phyloP scores from a whole-genome alignment of 2,329 filamentous ascomycete species.

The Xylariaceae sp. region DNA sequence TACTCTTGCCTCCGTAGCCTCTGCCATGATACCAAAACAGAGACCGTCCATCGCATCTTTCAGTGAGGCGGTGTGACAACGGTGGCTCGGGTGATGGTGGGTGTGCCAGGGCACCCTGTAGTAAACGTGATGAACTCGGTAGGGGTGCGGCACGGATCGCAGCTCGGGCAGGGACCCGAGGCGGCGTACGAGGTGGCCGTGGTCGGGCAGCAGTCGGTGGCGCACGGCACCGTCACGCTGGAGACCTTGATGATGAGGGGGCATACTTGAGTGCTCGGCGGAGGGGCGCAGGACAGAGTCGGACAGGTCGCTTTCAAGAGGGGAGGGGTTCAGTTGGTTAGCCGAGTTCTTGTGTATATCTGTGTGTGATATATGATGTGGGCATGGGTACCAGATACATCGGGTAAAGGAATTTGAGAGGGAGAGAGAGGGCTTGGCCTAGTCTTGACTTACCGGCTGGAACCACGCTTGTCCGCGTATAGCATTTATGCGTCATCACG shows the following conservation, averaged over 20 bases:
- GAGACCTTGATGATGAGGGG: slow-evolving; percentile 29
- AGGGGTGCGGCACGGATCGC: slow-evolving; percentile 23
- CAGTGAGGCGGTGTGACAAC: slow-evolving; percentile 20
- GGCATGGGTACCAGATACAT: too few relatives aligned
- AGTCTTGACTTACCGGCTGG: slow-evolving; percentile 18
- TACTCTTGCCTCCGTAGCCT: too few relatives aligned
- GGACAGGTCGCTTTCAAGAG: slow-evolving; percentile 22
- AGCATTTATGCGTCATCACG: slow-evolving; percentile 22
- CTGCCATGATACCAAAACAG: too few relatives aligned
- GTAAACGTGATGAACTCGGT: slow-evolving; percentile 27
- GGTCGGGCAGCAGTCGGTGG: slow-evolving; percentile 34
- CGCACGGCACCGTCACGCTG: slow-evolving; percentile 33
- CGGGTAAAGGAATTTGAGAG: neutral
- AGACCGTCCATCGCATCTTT: too few relatives aligned
- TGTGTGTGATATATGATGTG: too few relatives aligned
- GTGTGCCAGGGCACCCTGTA: slow-evolving; percentile 22
- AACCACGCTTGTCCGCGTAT: slow-evolving; percentile 20
- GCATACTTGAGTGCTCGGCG: slow-evolving; percentile 24
- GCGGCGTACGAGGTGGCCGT: slow-evolving; percentile 28
- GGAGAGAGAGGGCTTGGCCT: slow-evolving; percentile 4
- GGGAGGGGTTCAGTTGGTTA: slow-evolving; percentile 7
- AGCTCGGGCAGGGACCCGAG: slow-evolving; percentile 22
- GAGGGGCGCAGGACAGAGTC: slow-evolving; percentile 18
- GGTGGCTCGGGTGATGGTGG: slow-evolving; percentile 18
- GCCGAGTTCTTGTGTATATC: too few relatives aligned